A percentile compares a stretch with the other conserved stretches of the same genome.
These are phyloP conservation scores for Cruciata laevipes DNA, from an alignment of 257 asterid genomes.

Conservation along the genomic window DNA sequence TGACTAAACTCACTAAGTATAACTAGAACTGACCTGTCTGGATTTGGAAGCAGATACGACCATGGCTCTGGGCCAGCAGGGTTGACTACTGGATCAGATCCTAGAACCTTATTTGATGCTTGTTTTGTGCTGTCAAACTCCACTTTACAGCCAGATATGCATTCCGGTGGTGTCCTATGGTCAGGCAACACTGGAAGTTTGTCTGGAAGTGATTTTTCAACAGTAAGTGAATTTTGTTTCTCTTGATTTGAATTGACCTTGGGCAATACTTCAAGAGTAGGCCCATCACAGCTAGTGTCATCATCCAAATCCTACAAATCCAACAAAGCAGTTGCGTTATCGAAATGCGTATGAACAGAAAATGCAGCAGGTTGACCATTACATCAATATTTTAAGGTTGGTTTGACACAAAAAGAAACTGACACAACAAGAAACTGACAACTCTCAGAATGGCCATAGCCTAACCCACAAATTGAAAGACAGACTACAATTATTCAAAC, in stretches of 20 bases:
- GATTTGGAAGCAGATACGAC: conserved; percentile 11
- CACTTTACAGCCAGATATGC: conserved; percentile 8
- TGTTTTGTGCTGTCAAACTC: conserved; percentile 33
- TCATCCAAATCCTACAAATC: conserved; percentile 42
- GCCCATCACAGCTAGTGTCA: conserved; percentile 35
- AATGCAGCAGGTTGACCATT: not conserved
- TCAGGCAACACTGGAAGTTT: conserved; percentile 24
- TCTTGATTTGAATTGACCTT: conserved; percentile 23
- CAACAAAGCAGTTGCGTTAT: not conserved
- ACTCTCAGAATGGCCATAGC: not conserved
- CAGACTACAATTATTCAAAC: not conserved
- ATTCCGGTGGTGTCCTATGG: conserved; percentile 22
- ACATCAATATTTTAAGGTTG: too few species aligned
- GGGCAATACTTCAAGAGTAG: conserved; percentile 23
- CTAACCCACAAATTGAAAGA: not conserved
- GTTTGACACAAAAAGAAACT: not conserved
- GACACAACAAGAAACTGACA: not conserved
- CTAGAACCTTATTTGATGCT: conserved; percentile 18
- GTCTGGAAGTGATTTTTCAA: conserved; percentile 19
- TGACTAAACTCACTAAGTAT: not conserved
- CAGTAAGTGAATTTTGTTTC: conserved; percentile 22
- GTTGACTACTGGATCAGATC: conserved; percentile 14
- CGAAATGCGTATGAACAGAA: not conserved
- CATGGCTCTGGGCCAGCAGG: conserved; percentile 29
- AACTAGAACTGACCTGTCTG: conserved; percentile 21